Evolutionary conservation across 805 yeast species (phyloP), one percentile per base, ranked within the genome.

Genomic region (Tetrapisispora fleetii): DNA sequence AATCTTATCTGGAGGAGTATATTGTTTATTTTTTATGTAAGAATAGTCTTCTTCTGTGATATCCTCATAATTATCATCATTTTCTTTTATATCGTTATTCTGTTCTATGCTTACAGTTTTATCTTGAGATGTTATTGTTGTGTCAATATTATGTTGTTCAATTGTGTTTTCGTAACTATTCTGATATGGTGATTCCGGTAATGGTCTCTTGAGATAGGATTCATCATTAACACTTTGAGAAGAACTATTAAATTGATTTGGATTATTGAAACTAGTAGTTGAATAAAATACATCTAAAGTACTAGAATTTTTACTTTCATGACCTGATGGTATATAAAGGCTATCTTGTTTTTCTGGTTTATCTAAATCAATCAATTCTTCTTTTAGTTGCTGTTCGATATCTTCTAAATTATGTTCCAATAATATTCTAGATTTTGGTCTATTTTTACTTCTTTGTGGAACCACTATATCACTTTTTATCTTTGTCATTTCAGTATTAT

Each of bases 391-490:
- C n/a, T 48, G 48, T 35, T 44, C 48, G 18, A 46, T 48, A 7
- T 48, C 43, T 24, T 47, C 47, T 18, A 46, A 30, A n/a, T 38
- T 42, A 33, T 32, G 22, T 44, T 46, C 40, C 39, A 59, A 49
- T 32, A 57, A 53, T 16, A 57, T 43, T 18, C 56, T 57, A 2
- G 67, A 61, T 19, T 48, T 50, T 16, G 67, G 67, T 47, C 70
- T 59, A 19, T 61, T 57, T 46, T 55, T 59, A 45, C 53, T 65
- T 50, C 69, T 58, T 37, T 63, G 64, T 5, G 70, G 70, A 11
- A 60, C 56, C 2, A 60, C 54, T 8, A 41, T 41, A 32, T 19
- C 30, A 10, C 10, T 30, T 19, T 18, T 18, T 30, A 3, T 41
- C 17, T 30, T 13, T 11, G 41, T 21, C 37, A 33, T 7, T 30